A percentile compares a stretch with the other conserved stretches of the same genome.
phyloP scores from a whole-genome alignment of 176 grass and related monocot genomes.

The Coix lacrymajobi region DNA sequence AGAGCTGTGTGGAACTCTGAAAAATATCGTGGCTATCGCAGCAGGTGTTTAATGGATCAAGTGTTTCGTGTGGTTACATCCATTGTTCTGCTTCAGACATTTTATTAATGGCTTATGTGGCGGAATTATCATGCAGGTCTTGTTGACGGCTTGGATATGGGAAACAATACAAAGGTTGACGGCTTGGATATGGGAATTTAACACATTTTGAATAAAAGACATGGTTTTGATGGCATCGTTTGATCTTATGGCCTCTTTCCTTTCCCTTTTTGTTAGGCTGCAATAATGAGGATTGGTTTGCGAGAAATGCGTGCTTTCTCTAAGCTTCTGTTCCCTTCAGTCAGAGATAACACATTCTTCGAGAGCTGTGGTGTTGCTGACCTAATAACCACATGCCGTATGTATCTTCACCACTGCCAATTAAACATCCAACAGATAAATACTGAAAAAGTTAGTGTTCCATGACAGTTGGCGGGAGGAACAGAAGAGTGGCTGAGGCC shows the following conservation, averaged over 20 bases:
- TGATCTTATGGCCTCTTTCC: neutral
- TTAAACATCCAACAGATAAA: neutral
- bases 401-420: conserved; percentile 31
- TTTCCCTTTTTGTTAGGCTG: conserved; percentile 49
- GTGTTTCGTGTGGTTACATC: neutral
- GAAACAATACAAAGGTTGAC: conserved; percentile 98
- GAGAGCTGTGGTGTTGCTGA: conserved; percentile 97
- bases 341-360: conserved; percentile 93
- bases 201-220: neutral
- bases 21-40: conserved; percentile 94
- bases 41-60: conserved; percentile 49
- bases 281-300: conserved; percentile 92
- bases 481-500: conserved; percentile 87
- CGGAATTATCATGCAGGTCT: conserved; percentile 48
- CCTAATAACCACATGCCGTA: conserved; percentile 92
- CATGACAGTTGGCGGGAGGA: conserved; percentile 85
- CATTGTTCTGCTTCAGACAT: conserved; percentile 15
- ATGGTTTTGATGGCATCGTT: neutral
- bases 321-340: conserved; percentile 82
- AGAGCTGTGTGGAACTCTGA: conserved; percentile 93
- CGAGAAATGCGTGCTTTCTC: conserved; percentile 91
- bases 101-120: conserved; percentile 9
- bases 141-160: conserved; percentile 97
- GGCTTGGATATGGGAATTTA: conserved; percentile 71
- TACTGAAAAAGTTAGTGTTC: conserved; percentile 20